Evolutionary conservation across 495 filamentous ascomycete genomes (phyloP), one percentile per base, ranked within the genome.

Genomic region (Corynascus novoguineensis): DNA sequence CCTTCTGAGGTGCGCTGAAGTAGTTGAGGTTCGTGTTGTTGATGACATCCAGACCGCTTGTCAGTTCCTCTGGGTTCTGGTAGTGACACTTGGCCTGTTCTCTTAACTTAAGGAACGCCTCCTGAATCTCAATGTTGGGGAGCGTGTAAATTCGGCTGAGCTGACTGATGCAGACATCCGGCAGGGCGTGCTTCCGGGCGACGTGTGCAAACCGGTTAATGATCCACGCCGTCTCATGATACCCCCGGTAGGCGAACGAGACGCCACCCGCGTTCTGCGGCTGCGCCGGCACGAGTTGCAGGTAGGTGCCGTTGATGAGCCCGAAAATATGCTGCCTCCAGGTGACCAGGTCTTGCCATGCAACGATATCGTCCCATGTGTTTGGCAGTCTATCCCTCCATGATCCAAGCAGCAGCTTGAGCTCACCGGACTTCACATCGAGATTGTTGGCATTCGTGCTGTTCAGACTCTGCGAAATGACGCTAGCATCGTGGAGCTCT

Each of bases 21-120:
- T 97, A 99, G 65, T 93, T 95, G 27, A 99, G 83, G 60, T 99
- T 99, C 52, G 95, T 99, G 64, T 99, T 99, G 71, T 99, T 97
- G 63, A 99, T 99, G 7, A 99, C 95, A 69, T 99, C 95, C 55
- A 99, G 67, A 2, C 95, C 95, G 66, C 83, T 92, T 46, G 83
- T 91, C 32, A 99, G 83, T 66, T 99, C 95, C 17, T 84, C 84
- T 0, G 83, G 85, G 64, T 97, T 96, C 70, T 97, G 92, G 68
- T 97, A 99, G 69, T 97, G 93, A 66, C 93, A 97, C 68, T 95
- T 95, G 27, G 95, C 95, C 67, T 99, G 95, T 68, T 99, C 95
- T 31, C 95, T 77, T 42, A 99, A 73, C 74, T 99, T 99, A 52
- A 99, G 77, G 78, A 99, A 99, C 0, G 95, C 95, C 68, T 99